Conservation (phyloP, 2,329 filamentous ascomycete genomes). For the Harringtonia aguacate region DNA sequence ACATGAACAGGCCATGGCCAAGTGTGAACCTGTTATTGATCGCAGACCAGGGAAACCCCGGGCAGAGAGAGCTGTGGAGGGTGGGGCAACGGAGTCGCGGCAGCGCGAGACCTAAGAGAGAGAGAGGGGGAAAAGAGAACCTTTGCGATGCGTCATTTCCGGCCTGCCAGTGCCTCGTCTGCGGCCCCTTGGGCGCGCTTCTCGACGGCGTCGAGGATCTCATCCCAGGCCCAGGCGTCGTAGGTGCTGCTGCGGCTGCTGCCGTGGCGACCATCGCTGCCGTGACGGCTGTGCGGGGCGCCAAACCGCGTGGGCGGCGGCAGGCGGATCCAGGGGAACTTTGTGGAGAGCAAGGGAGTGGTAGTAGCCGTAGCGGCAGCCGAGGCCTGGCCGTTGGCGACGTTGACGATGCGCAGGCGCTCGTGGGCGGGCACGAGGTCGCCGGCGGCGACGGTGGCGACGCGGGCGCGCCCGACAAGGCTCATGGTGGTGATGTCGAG, state of each 20-base stretch:
- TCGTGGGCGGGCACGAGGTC: conserved; percentile 21
- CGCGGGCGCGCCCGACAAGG: conserved; percentile 41
- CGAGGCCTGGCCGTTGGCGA: conserved; percentile 8
- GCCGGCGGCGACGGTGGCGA: conserved; percentile 20
- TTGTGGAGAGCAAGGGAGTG: background rate
- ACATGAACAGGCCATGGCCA: too few relatives aligned
- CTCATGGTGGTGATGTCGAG: conserved; percentile 46
- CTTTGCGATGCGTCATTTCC: too few relatives aligned
- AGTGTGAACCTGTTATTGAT: too few relatives aligned
- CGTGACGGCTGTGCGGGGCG: too few relatives aligned
- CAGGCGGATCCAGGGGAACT: conserved; percentile 26
- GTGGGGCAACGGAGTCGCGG: too few relatives aligned
- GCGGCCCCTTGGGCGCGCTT: background rate
- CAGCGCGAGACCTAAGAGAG: too few relatives aligned
- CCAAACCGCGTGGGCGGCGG: conserved; percentile 19
- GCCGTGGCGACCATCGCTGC: too few relatives aligned
- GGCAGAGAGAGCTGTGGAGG: too few relatives aligned
- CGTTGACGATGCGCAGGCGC: conserved; percentile 28
- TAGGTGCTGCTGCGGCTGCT: conserved; percentile 14
- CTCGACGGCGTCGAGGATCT: conserved; percentile 17
- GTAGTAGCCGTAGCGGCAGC: background rate
- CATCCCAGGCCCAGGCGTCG: conserved; percentile 26
- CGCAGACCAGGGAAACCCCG: too few relatives aligned
- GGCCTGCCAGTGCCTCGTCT: too few relatives aligned
- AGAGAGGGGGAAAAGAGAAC: too few relatives aligned